Evolutionary conservation across 2,329 filamentous ascomycete species (phyloP).

Genomic region (Alternaria sp.): DNA sequence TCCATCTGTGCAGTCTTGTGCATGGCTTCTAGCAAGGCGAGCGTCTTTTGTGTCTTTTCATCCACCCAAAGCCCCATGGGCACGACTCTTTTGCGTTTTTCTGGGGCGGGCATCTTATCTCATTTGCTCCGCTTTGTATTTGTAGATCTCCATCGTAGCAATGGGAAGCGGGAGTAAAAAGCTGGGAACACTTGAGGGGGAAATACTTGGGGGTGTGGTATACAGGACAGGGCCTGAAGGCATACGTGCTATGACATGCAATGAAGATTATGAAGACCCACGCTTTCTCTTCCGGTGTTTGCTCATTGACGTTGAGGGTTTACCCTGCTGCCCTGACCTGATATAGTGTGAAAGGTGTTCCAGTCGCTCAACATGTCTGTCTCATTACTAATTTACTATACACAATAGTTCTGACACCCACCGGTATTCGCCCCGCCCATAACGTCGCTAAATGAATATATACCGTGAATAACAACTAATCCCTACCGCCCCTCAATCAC

Average conservation of each 20-base stretch:
- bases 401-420: neutral
- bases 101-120: constrained; percentile 4
- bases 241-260: constrained; percentile 7
- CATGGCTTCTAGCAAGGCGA: constrained; percentile 1
- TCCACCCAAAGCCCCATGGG: constrained; percentile 14
- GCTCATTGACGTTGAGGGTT: neutral
- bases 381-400: neutral
- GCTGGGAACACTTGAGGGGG: neutral
- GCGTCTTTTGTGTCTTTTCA: constrained; percentile 11
- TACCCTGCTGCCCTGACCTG: no score
- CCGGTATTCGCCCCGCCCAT: neutral
- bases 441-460: neutral
- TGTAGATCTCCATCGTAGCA: constrained; percentile 6
- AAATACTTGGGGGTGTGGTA: neutral
- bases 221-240: neutral
- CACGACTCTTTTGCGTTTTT: constrained; percentile 10
- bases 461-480: neutral
- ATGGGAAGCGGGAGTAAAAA: neutral
- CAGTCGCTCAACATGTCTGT: neutral
- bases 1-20: constrained; percentile 2
- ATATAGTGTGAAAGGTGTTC: neutral
- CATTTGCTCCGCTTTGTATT: constrained; percentile 12
- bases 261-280: constrained; percentile 7
- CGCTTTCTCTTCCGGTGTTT: neutral
- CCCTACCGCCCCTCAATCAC: no score